phyloP scores from a whole-genome alignment of 345 rosid species.

The Cardamine chenopodiifolia region DNA sequence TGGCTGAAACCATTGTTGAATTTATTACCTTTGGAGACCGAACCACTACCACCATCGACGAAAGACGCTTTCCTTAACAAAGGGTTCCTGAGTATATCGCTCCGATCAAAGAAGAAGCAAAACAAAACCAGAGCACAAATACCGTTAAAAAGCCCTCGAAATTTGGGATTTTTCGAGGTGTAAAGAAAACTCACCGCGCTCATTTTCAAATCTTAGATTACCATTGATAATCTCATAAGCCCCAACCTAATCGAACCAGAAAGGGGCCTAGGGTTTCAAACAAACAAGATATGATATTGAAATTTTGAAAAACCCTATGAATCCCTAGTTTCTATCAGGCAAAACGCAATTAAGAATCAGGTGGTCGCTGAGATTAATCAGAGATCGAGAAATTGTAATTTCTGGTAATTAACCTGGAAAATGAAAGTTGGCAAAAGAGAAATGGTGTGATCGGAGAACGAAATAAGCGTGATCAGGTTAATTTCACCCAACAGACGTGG shows the following conservation, averaged over 20 bases:
- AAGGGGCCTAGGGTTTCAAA: constrained; percentile 44
- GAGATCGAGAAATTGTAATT: not conserved
- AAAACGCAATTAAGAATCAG: constrained; percentile 18
- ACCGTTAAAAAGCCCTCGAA: constrained; percentile 50
- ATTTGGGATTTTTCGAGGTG: constrained; percentile 39
- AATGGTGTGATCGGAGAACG: constrained; percentile 7
- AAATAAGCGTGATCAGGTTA: constrained; percentile 30
- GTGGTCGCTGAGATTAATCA: not conserved
- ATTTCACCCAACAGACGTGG: constrained; percentile 27
- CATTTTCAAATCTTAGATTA: constrained; percentile 32
- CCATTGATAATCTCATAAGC: constrained; percentile 18
- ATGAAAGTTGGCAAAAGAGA: constrained; percentile 4
- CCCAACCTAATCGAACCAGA: constrained; percentile 9
- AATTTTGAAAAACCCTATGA: constrained; percentile 36
- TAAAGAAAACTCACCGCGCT: constrained; percentile 19
- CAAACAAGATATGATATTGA: constrained; percentile 10
- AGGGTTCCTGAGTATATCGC: constrained; percentile 42
- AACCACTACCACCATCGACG: constrained; percentile 30
- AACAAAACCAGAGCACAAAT: constrained; percentile 43
- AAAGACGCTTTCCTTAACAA: constrained; percentile 35
- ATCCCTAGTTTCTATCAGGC: not conserved
- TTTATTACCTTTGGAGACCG: not conserved
- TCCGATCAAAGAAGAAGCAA: constrained; percentile 46
- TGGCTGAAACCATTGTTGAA: constrained; percentile 36
- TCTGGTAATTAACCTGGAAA: not conserved